Conservation (phyloP, 768 basidiomycete genomes). For the Lepiota venenata region DNA sequence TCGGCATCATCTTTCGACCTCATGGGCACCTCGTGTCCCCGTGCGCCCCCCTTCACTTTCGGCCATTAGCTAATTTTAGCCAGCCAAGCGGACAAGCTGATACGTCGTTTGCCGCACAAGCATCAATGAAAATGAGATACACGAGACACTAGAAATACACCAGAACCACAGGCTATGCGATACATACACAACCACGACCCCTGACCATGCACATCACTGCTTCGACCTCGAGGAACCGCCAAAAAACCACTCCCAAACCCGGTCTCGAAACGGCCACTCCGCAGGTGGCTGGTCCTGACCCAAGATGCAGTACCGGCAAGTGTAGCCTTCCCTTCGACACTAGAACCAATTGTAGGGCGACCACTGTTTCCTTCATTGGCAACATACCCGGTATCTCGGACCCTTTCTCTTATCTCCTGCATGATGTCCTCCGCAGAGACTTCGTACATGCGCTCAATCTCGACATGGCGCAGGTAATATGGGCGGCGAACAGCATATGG, state of each 20-base stretch:
- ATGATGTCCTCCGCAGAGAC: constrained; percentile 52
- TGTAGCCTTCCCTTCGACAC: neutral
- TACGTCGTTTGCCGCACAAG: neutral
- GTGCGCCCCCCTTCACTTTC: neutral
- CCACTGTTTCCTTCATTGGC: constrained; percentile 5
- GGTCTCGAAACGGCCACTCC: constrained; percentile 20
- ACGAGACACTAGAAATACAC: constrained; percentile 3
- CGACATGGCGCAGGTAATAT: constrained; percentile 45
- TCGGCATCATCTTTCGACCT: constrained; percentile 3
- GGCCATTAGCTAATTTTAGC: constrained; percentile 1
- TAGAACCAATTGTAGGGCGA: constrained; percentile 11
- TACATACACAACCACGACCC: neutral
- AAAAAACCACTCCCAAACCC: constrained; percentile 25
- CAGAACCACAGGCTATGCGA: constrained; percentile 1
- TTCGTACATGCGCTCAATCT: constrained; percentile 53
- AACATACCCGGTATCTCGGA: constrained; percentile 26
- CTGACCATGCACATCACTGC: neutral
- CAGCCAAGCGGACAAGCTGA: neutral
- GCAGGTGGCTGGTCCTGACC: neutral
- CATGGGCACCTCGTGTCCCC: constrained; percentile 8
- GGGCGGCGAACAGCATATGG: constrained; percentile 73
- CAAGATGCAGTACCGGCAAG: neutral
- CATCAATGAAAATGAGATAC: neutral
- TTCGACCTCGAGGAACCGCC: constrained; percentile 13
- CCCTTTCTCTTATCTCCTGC: constrained; percentile 18